Evolutionary conservation across 805 yeast species (phyloP).

Genomic region (Candida pini): DNA sequence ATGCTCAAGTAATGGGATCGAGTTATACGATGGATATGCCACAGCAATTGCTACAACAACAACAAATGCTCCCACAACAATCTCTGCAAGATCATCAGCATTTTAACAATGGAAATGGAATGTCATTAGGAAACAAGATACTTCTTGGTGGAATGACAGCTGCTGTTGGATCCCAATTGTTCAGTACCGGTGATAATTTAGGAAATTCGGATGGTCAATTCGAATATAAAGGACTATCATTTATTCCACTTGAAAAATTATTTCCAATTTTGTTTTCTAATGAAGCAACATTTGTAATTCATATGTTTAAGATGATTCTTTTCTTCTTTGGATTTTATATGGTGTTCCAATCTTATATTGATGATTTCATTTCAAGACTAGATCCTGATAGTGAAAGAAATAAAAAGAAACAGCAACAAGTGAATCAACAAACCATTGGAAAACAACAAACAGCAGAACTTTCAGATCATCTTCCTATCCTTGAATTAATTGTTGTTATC

Average conservation of each 20-base stretch:
- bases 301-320: constrained; percentile 11
- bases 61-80: constrained; percentile 4
- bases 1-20: neutral
- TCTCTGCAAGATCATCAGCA: constrained; percentile 4
- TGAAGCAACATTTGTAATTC: constrained; percentile 6
- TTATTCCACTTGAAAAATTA: constrained; percentile 19
- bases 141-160: constrained; percentile 32
- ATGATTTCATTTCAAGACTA: neutral
- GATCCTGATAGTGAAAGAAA: constrained; percentile 3
- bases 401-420: neutral
- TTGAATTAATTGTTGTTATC: constrained; percentile 5
- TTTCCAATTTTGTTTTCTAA: constrained; percentile 21
- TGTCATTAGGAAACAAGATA: constrained; percentile 22
- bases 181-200: constrained; percentile 6
- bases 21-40: neutral
- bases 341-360: constrained; percentile 10
- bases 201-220: no score
- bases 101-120: constrained; percentile 1
- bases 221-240: constrained; percentile 22
- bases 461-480: constrained; percentile 1
- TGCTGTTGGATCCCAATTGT: constrained; percentile 27
- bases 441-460: constrained; percentile 2
- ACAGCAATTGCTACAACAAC: constrained; percentile 2
- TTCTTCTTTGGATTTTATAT: constrained; percentile 19
- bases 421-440: neutral